phyloP scores from a whole-genome alignment of 2,329 filamentous ascomycete species.

The Cladosporium sp. region DNA sequence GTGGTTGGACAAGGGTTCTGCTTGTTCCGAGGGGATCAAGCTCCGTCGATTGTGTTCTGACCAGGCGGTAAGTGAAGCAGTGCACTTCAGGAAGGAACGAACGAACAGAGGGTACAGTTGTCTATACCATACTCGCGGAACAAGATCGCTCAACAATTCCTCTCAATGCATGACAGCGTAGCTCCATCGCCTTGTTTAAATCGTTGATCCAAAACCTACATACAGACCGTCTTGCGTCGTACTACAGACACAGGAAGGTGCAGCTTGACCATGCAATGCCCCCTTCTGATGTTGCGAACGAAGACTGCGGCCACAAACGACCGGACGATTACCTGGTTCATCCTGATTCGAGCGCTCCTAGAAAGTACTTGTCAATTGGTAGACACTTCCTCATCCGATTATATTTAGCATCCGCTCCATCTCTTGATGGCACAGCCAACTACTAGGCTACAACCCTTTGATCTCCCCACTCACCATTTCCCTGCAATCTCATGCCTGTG shows the following conservation, averaged over 20 bases:
- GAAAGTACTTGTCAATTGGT: neutral
- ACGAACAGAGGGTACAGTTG: neutral
- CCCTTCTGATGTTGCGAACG: neutral
- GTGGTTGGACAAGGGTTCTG: neutral
- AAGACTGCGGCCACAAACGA: neutral
- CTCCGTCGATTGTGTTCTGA: neutral
- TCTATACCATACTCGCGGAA: neutral
- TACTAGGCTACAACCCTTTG: neutral
- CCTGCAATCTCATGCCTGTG: neutral
- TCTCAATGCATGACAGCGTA: neutral
- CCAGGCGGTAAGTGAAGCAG: neutral
- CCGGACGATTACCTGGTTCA: neutral
- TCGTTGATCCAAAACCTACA: neutral
- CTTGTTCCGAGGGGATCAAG: neutral
- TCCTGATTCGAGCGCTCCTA: neutral
- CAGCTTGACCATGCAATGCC: neutral
- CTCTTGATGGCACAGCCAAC: neutral
- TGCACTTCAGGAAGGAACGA: neutral
- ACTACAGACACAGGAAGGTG: neutral
- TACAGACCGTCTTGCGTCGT: neutral
- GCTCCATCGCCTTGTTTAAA: neutral
- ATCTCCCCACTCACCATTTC: neutral
- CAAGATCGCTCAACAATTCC: neutral
- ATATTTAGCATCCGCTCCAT: neutral
- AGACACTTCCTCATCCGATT: neutral